These are phyloP conservation scores for Fusarium compactum DNA, from an alignment of 2,329 filamentous ascomycete genomes.

Conservation along the genomic window DNA sequence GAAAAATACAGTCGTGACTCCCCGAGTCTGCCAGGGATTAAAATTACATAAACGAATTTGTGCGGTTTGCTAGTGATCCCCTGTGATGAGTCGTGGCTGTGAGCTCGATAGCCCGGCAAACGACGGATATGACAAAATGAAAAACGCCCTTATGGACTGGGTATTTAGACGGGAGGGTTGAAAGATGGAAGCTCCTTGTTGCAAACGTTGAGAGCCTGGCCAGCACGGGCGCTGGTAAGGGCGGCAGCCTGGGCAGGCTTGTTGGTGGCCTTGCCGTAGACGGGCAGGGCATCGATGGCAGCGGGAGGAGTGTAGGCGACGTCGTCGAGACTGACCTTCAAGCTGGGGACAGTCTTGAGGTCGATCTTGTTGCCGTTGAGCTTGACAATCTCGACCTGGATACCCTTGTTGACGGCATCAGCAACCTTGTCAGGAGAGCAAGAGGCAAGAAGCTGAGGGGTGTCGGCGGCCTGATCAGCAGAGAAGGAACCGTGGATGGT, in stretches of 20 bases:
- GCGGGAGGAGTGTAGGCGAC: conserved; percentile 47
- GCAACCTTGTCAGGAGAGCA: conserved; percentile 42
- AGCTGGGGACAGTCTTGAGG: conserved; percentile 51
- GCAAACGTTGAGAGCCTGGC: conserved; percentile 39
- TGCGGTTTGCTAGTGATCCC: conserved; percentile 42
- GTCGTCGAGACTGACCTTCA: conserved; percentile 49
- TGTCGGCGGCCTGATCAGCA: conserved; percentile 73
- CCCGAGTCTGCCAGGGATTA: conserved; percentile 41
- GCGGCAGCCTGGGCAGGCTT: conserved; percentile 38
- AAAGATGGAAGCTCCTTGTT: conserved; percentile 36
- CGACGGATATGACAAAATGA: conserved; percentile 19
- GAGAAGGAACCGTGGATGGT: conserved; percentile 53
- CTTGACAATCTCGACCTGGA: conserved; percentile 53
- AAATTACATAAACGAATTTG: conserved; percentile 43
- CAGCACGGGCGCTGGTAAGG: conserved; percentile 31
- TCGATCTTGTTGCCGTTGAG: conserved; percentile 54
- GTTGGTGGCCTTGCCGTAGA: conserved; percentile 35
- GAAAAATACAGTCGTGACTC: conserved; percentile 40
- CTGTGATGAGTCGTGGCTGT: conserved; percentile 14
- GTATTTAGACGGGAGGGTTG: conserved; percentile 33
- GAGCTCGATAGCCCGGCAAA: conserved; percentile 1
- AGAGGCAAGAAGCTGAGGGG: conserved; percentile 60
- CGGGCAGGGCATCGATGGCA: conserved; percentile 48
- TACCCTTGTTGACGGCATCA: conserved; percentile 42
- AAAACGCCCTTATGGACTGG: conserved; percentile 11